A percentile compares a stretch with the other conserved stretches of the same genome.
Conservation (phyloP, 2,329 filamentous ascomycete genomes). For the Byssochlamys sp. region DNA sequence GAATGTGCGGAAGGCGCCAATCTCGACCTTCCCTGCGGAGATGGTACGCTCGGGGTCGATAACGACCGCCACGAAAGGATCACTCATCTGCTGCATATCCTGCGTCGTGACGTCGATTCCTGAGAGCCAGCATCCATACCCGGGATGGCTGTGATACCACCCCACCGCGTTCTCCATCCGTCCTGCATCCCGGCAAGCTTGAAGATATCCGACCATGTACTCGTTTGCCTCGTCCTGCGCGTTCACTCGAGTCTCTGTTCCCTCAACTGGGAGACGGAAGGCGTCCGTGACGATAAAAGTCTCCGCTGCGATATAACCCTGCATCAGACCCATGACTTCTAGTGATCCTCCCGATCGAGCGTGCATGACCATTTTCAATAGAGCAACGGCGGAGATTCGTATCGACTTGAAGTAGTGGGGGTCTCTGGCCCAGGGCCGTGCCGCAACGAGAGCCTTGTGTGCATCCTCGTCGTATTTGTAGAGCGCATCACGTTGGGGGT, state of each 20-base stretch:
- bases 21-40: conserved; percentile 88
- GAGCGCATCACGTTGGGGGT: conserved; percentile 78
- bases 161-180: conserved; percentile 85
- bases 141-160: conserved; percentile 96
- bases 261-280: conserved; percentile 86
- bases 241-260: conserved; percentile 96
- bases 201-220: conserved; percentile 83
- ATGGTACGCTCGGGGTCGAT: conserved; percentile 95
- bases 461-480: conserved; percentile 67
- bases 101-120: conserved; percentile 93
- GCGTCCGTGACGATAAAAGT: conserved; percentile 86
- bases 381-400: conserved; percentile 82
- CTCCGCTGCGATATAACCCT: conserved; percentile 78
- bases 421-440: conserved; percentile 67
- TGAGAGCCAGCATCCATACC: conserved; percentile 94
- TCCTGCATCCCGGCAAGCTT: conserved; percentile 63
- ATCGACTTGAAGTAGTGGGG: conserved; percentile 86
- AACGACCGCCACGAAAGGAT: conserved; percentile 90
- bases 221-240: conserved; percentile 93
- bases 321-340: conserved; percentile 97
- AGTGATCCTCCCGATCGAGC: conserved; percentile 85
- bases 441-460: conserved; percentile 56
- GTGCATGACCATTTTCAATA: conserved; percentile 99
- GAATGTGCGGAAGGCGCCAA: conserved; percentile 90
- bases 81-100: conserved; percentile 74